Conservation (phyloP, 1,284 basidiomycete genomes). For the Irpex lacteus region DNA sequence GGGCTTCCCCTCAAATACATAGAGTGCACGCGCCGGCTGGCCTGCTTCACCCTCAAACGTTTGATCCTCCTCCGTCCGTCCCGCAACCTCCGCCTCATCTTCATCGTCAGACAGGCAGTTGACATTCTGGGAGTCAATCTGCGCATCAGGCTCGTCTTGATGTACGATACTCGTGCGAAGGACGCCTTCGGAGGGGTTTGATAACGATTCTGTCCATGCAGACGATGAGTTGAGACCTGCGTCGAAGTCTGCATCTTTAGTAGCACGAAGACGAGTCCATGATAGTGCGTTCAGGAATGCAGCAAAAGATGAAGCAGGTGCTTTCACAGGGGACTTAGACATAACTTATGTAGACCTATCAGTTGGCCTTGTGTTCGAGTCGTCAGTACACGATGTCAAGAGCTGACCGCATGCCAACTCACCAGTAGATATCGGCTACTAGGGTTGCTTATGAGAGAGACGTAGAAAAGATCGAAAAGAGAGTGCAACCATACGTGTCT, state of each 20-base stretch:
- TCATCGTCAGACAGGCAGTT: conserved; percentile 33
- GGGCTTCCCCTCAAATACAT: conserved; percentile 68
- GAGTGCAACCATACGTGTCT: background rate
- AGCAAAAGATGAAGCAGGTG: conserved; percentile 17
- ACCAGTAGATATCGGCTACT: background rate
- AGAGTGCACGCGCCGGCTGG: conserved; percentile 61
- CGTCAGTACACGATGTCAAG: background rate
- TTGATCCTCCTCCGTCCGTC: conserved; percentile 32
- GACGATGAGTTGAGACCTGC: conserved; percentile 72
- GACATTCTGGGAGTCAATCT: conserved; percentile 5
- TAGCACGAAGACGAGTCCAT: conserved; percentile 3
- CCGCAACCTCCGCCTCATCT: conserved; percentile 35
- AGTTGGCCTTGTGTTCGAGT: background rate
- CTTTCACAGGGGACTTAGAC: conserved; percentile 3
- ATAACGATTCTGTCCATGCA: conserved; percentile 68
- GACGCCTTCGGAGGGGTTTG: conserved; percentile 34
- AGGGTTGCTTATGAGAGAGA: background rate
- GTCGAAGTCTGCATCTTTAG: conserved; percentile 53
- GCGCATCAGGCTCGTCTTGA: background rate
- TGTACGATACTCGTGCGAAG: conserved; percentile 16
- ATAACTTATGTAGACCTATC: background rate
- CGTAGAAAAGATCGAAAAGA: background rate
- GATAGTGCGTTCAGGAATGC: conserved; percentile 17
- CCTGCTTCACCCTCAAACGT: conserved; percentile 31
- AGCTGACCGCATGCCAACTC: background rate